These are phyloP conservation scores for Cercospora sesami DNA, from an alignment of 2,329 filamentous ascomycete species.

Conservation along the genomic window DNA sequence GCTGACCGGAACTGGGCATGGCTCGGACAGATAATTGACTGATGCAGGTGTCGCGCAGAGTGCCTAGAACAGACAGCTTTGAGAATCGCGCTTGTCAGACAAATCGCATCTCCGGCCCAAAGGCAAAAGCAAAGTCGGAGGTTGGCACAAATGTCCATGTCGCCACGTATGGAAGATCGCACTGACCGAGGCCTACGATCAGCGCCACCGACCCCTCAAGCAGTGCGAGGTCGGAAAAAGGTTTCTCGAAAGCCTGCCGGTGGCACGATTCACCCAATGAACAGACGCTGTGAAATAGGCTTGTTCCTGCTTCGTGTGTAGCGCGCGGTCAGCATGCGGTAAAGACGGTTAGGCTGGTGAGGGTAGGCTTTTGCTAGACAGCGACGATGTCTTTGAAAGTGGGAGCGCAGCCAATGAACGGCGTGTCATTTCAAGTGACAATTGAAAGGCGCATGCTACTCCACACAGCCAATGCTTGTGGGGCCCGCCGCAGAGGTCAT, in stretches of 20 bases:
- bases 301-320: background rate
- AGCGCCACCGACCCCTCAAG: conserved; percentile 16
- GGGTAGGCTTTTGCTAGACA: conserved; percentile 8
- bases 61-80: background rate
- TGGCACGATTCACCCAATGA: conserved; percentile 2
- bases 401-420: background rate
- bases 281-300: background rate
- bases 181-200: conserved; percentile 10
- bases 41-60: background rate
- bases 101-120: background rate
- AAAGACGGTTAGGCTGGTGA: conserved; percentile 5
- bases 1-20: background rate
- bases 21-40: background rate
- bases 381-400: conserved; percentile 6
- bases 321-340: background rate
- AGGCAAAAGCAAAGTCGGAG: conserved; percentile 4
- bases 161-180: conserved; percentile 7
- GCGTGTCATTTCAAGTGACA: conserved; percentile 5
- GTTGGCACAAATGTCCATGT: background rate
- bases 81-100: background rate
- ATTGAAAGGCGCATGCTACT: conserved; percentile 4
- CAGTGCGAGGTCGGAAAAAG: conserved; percentile 8
- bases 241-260: conserved; percentile 7
- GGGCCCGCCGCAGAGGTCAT: conserved; percentile 9
- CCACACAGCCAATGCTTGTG: conserved; percentile 10